These are phyloP conservation scores for Ulota crispa DNA, from an alignment of 225 moss, liverwort and hornwort species.

Conservation along the genomic window DNA sequence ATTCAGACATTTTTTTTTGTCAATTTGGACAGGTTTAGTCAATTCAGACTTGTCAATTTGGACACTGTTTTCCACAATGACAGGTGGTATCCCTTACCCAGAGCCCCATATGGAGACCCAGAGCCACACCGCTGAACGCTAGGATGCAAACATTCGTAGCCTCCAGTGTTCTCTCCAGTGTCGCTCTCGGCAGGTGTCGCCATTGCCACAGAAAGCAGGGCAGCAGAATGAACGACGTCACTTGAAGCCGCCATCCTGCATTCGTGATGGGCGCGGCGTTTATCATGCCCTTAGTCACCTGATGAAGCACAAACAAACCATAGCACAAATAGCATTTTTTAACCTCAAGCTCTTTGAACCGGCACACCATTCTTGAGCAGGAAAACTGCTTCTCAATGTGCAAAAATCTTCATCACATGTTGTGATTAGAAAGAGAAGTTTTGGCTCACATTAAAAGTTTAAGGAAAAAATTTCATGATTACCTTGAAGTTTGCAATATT, in stretches of 20 bases:
- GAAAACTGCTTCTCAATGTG: neutral
- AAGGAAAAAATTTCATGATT: neutral
- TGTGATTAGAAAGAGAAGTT: neutral
- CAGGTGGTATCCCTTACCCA: conserved; percentile 30
- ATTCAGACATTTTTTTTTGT: too few species aligned
- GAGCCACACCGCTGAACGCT: conserved; percentile 45
- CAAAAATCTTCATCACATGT: neutral
- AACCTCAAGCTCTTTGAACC: neutral
- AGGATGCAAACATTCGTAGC: conserved; percentile 33
- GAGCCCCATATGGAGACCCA: conserved; percentile 59
- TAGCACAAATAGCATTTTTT: neutral
- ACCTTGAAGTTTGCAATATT: too few species aligned
- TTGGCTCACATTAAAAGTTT: neutral
- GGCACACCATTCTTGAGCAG: neutral
- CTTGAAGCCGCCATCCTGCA: conserved; percentile 68
- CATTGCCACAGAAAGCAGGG: conserved; percentile 66
- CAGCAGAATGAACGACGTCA: conserved; percentile 51
- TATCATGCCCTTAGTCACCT: conserved; percentile 56
- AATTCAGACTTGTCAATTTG: too few species aligned
- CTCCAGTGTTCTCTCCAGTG: conserved; percentile 31
- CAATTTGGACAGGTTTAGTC: too few species aligned
- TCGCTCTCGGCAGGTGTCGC: conserved; percentile 31
- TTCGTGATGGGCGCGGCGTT: conserved; percentile 51
- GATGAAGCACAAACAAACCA: conserved; percentile 11
- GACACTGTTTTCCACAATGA: too few species aligned